A percentile compares a stretch with the other conserved stretches of the same genome.
Conservation (phyloP, 2,329 filamentous ascomycete genomes). For the Fusarium mundagurra region DNA sequence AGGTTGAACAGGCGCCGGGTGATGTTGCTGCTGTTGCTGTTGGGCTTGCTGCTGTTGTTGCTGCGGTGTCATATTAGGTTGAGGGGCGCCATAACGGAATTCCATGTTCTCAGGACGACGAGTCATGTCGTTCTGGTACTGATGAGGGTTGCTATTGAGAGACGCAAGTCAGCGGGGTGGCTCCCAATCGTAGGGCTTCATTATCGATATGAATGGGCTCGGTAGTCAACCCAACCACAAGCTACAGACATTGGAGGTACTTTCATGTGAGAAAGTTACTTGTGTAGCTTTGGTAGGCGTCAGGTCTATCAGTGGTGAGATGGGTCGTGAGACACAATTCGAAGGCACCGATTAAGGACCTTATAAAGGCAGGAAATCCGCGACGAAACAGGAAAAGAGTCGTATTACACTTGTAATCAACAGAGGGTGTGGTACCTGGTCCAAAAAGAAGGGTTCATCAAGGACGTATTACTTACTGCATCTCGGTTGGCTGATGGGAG, state of each 20-base stretch:
- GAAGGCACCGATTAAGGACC: neutral
- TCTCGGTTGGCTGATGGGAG: constrained; percentile 64
- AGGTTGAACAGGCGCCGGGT: constrained; percentile 48
- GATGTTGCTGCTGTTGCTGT: constrained; percentile 49
- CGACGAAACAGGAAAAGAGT: constrained; percentile 32
- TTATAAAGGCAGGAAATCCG: constrained; percentile 12
- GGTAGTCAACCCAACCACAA: constrained; percentile 15
- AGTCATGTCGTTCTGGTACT: constrained; percentile 63
- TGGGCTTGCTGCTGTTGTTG: constrained; percentile 47
- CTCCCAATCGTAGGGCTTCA: constrained; percentile 38
- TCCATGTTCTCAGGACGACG: constrained; percentile 57
- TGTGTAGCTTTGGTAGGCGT: constrained; percentile 20
- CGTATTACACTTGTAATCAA: constrained; percentile 29
- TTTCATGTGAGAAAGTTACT: constrained; percentile 21
- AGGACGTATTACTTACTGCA: constrained; percentile 68
- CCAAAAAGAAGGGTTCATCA: constrained; percentile 46
- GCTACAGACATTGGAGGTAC: constrained; percentile 4
- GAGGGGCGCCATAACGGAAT: constrained; percentile 53
- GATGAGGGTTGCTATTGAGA: constrained; percentile 53
- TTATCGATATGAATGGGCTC: constrained; percentile 42
- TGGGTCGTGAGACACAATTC: constrained; percentile 9
- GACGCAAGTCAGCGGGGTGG: constrained; percentile 44
- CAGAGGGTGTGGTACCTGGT: constrained; percentile 22
- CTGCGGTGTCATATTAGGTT: constrained; percentile 52
- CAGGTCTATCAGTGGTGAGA: constrained; percentile 35